phyloP scores from a whole-genome alignment of 2,329 filamentous ascomycete species.

The Colletotrichum scovillei region DNA sequence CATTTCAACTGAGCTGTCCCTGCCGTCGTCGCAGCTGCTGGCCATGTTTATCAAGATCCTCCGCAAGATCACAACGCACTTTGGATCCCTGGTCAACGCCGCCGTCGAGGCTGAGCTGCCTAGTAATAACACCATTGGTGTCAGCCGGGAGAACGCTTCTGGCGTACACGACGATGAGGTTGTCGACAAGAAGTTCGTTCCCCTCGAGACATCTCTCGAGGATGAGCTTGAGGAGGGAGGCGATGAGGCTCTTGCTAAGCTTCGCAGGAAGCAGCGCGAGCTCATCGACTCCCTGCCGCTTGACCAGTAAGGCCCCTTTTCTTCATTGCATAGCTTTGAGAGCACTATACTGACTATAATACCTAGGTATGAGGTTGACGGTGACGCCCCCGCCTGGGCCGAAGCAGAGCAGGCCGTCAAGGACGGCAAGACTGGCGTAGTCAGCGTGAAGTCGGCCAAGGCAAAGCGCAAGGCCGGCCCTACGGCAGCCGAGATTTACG shows the following conservation, averaged over 20 bases:
- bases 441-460: slow-evolving; percentile 86
- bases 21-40: slow-evolving; percentile 82
- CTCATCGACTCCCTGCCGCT: slow-evolving; percentile 92
- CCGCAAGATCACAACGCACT: slow-evolving; percentile 84
- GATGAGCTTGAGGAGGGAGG: slow-evolving; percentile 89
- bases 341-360: slow-evolving; percentile 29
- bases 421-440: slow-evolving; percentile 70
- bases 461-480: slow-evolving; percentile 77
- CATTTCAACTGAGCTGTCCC: slow-evolving; percentile 80
- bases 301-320: slow-evolving; percentile 73
- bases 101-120: slow-evolving; percentile 78
- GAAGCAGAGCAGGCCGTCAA: slow-evolving; percentile 83
- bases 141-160: slow-evolving; percentile 68
- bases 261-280: slow-evolving; percentile 84
- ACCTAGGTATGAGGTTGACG: slow-evolving; percentile 73
- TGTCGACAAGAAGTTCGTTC: slow-evolving; percentile 73
- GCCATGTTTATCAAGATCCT: slow-evolving; percentile 98
- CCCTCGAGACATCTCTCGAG: slow-evolving; percentile 77
- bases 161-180: slow-evolving; percentile 78
- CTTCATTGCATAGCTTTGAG: not conserved
- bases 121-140: slow-evolving; percentile 64
- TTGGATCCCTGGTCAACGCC: slow-evolving; percentile 78
- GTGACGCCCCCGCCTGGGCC: slow-evolving; percentile 70
- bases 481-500: slow-evolving; percentile 71
- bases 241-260: slow-evolving; percentile 76